phyloP scores from a whole-genome alignment of 2,329 filamentous ascomycete genomes.

The Biscogniauxia mediterranea region DNA sequence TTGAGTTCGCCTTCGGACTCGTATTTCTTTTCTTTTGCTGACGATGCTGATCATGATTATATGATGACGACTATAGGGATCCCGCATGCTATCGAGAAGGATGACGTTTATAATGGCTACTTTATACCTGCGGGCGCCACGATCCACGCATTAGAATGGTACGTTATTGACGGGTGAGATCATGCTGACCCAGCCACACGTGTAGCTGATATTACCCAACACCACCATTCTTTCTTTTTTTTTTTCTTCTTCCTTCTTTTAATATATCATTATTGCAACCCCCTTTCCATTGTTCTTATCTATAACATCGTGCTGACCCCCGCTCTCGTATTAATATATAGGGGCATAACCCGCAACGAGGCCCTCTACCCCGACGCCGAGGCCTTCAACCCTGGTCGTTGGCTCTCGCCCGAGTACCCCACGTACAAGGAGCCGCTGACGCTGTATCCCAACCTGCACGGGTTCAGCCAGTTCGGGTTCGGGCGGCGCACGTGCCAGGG shows the following conservation, averaged over 20 bases:
- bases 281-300: too few species aligned
- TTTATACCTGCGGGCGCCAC: conserved; percentile 51
- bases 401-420: conserved; percentile 37
- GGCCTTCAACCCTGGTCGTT: conserved; percentile 40
- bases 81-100: conserved; percentile 49
- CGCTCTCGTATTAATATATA: conserved; percentile 22
- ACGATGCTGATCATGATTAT: too few species aligned
- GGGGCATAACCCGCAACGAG: conserved; percentile 46
- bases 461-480: conserved; percentile 51
- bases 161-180: conserved; percentile 13
- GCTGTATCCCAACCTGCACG: conserved; percentile 37
- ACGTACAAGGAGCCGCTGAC: conserved; percentile 41
- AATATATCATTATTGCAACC: too few species aligned
- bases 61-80: conserved; percentile 36
- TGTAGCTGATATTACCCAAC: too few species aligned
- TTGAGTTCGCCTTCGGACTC: too few species aligned
- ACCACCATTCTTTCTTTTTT: too few species aligned
- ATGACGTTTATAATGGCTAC: conserved; percentile 52
- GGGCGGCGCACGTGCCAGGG: conserved; percentile 49
- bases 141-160: conserved; percentile 53
- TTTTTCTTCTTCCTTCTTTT: too few species aligned
- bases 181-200: neutral
- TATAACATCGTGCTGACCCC: conserved; percentile 20
- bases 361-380: conserved; percentile 38
- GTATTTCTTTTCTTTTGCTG: too few species aligned